A percentile compares a stretch with the other conserved stretches of the same genome.
These are phyloP conservation scores for Salicornia ramosissima DNA, from an alignment of 148 eudicot genomes.

Conservation along the genomic window DNA sequence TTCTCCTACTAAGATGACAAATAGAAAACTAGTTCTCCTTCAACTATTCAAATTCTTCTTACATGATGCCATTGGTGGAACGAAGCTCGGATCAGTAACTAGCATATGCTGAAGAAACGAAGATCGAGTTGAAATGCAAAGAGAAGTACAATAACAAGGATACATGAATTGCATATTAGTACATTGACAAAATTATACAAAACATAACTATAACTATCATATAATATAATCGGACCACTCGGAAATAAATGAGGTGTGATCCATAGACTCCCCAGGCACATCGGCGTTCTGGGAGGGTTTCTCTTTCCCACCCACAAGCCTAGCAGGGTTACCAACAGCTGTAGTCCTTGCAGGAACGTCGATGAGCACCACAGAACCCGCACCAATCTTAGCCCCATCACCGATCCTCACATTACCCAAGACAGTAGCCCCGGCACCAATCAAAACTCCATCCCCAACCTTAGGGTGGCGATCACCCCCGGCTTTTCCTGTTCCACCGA, in stretches of 20 bases:
- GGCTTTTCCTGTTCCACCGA: constrained; percentile 61
- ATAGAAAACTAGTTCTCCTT: too few species aligned
- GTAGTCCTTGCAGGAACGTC: constrained; percentile 61
- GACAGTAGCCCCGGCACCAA: constrained; percentile 63
- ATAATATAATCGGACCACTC: constrained; percentile 48
- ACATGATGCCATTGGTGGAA: too few species aligned
- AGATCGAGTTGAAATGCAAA: neutral
- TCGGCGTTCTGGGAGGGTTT: constrained; percentile 42
- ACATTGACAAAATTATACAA: neutral
- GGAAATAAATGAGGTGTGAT: constrained; percentile 59
- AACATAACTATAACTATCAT: constrained; percentile 13
- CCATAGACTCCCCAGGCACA: constrained; percentile 62
- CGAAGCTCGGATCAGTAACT: too few species aligned
- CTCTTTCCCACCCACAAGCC: constrained; percentile 56
- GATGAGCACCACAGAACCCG: constrained; percentile 61
- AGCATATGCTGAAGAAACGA: too few species aligned
- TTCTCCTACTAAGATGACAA: too few species aligned
- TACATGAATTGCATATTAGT: neutral
- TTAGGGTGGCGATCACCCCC: constrained; percentile 68
- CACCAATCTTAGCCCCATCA: constrained; percentile 69
- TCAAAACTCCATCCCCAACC: constrained; percentile 60
- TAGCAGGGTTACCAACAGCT: constrained; percentile 66
- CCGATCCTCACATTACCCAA: constrained; percentile 61
- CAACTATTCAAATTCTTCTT: too few species aligned
- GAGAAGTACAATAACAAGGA: neutral